Conservation (phyloP, 140 eudicot species). For the Ambrosia hybrid region DNA sequence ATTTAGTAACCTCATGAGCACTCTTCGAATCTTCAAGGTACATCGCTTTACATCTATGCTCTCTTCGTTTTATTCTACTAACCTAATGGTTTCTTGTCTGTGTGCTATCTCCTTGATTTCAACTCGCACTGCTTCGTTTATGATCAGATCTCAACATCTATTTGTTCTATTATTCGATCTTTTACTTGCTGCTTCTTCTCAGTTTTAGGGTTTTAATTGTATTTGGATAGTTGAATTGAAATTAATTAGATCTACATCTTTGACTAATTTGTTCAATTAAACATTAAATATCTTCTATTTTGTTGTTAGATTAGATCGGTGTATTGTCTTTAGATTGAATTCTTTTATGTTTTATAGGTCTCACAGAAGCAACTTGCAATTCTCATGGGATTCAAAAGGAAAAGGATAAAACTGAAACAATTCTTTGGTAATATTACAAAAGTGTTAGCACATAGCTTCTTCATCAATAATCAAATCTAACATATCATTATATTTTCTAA, state of each 20-base stretch:
- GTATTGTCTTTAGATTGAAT: background rate
- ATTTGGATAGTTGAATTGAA: background rate
- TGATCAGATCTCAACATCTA: background rate
- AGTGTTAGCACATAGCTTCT: background rate
- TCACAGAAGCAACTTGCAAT: background rate
- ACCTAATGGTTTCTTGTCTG: too few relatives aligned
- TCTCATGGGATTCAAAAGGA: constrained; percentile 3
- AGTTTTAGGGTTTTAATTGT: background rate
- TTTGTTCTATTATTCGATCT: background rate
- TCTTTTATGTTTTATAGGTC: background rate
- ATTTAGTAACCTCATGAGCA: too few relatives aligned
- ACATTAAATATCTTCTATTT: too few relatives aligned
- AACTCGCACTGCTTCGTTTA: background rate
- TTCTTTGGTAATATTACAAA: background rate
- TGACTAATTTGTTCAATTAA: background rate
- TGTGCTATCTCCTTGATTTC: background rate
- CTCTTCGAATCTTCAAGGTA: too few relatives aligned
- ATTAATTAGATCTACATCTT: background rate
- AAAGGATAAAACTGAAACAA: background rate
- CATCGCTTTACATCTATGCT: too few relatives aligned
- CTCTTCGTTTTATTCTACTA: too few relatives aligned
- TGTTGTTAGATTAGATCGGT: background rate
- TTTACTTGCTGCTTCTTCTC: background rate
- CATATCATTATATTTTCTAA: background rate
- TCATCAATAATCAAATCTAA: background rate